Base-by-base conservation (phyloP, 202 grass and related monocot species). In the Bolboschoenoplectus hybrid region DNA sequence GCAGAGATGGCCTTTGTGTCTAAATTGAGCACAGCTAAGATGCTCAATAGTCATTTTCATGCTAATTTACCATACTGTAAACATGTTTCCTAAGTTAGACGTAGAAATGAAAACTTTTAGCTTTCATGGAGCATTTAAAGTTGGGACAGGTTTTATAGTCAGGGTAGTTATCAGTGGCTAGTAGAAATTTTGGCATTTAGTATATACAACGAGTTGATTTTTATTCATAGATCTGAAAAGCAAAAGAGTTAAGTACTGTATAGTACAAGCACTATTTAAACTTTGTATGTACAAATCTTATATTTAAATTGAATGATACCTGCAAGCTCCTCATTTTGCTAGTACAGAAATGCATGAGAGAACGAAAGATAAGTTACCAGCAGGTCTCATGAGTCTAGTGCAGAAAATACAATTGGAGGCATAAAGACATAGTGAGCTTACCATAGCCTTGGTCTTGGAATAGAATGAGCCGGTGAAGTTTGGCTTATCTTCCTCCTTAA, bases 361-460 rank as follows among this genome's bases (percentile, higher is more conserved):
- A 80, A 82, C 65, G 51, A 36, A 26, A 63, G 71, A 16, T 57
- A 61, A 67, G 53, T 74, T 81, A 68, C n/a, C 5, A 74, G 75
- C 17, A 76, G 32, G 19, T n/a, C 11, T 78, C 17, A n/a, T 71
- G 69, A 82, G 70, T 82, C 58, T 46, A 68, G 3, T 41, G 52
- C 10, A 78, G 68, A 3, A 55, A 61, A 56, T 39, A 75, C 77
- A 90, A 52, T 39, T 2, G 80, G 16, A 74, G 11, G 82, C 39
- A 46, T 4, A 35, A 90, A 38, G 5, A 52, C 32, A 63, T 52
- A 14, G 7, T 87, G 70, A 61, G 76, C 20, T 90, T 89, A 90
- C 89, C 91, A 93, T 96, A 58, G 91, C 94, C 78, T 96, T 93
- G 53, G 94, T 96, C 88, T 93, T 96, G 0, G 94, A 93, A 81